Base-by-base conservation (phyloP, 2,329 filamentous ascomycete genomes). In the Acrocalymma vagum region DNA sequence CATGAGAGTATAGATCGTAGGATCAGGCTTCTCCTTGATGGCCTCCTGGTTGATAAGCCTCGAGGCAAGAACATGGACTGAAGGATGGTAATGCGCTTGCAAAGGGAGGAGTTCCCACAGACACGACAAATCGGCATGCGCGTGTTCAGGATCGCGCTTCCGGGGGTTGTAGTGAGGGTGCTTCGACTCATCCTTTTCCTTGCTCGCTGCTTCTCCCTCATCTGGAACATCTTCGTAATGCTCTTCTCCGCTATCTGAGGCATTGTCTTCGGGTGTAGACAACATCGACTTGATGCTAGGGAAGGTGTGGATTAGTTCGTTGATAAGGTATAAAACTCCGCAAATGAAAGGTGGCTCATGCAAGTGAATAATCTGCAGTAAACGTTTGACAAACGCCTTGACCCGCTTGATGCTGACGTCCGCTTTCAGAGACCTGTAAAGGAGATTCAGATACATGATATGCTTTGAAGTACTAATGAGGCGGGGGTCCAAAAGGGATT, bases 261-360 rank as follows among this genome's bases (percentile, higher is more conserved):
- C 85, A 68, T 96, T 89, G 0, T 93, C 84, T 45, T 95, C 87
- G 31, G 87, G 86, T 21, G 62, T 63, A 6, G 60, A 61, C 24
- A 96, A 72, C 62, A 99, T 80, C 0, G 87, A 82, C 39, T 83
- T 83, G 21, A 99, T 80, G 52, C 88, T 88, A 3, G 91, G 87
- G 70, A 96, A 96, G 0, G 83, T 86, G 48, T 76, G 76, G 59
- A 89, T 85, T 21, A 99, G 75, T 68, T 97, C 90, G 39, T 85
- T 83, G 27, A 97, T 78, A 24, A 99, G 80, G 65, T 94, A 97
- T 14, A 99, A 78, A n/a, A 95, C 84, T 53, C 93, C 93, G 61
- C 92, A 96, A 30, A 91, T 84, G 63, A 99, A 99, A 0, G 93
- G 84, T 7, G 94, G 89, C 51, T 97, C 91, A 63, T 99, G 94